Base-by-base conservation (phyloP, 495 filamentous ascomycete species). In the Pyrenula aspistea region DNA sequence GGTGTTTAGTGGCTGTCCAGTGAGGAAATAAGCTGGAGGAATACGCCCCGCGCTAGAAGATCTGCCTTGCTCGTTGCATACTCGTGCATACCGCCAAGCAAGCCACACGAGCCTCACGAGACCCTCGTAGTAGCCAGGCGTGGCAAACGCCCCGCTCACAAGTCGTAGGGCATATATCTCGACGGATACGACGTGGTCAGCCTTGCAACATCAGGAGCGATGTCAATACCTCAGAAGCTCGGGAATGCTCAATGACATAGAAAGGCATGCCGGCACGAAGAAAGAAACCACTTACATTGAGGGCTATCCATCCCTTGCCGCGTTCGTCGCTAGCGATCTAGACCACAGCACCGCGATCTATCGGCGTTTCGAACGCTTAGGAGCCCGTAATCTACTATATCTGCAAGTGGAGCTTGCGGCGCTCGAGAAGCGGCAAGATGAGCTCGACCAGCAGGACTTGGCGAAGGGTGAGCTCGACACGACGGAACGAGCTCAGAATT, bases 351-450 rank as follows among this genome's bases (percentile, higher is more conserved):
- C 60, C 0, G 58, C 62, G 2, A 63, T 66, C 21, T 66, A 61
- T 51, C 57, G 62, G 2, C 54, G 23, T 23, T 65, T 59, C 21
- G 57, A 57, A 11, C 31, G 25, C 11, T 53, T 65, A 19, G 60
- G 60, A 25, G 56, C 64, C 12, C 53, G 63, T 3, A 65, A 56
- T 22, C 50, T 66, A 11, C 55, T 66, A 0, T 66, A 65, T 50
- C 58, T 61, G 22, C 63, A 66, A 53, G 64, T 60, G 51, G 63
- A 64, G 25, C 51, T 66, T n/a, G 47, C 59, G 12, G 58, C 57
- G 22, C n/a, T 61, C 1, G 58, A 66, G 22, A 47, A 4, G 11
- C 25, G 51, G n/a, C 53, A 55, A 0, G 51, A 59, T 3, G 54
- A 53, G 4, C 24, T 59, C 12, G 62, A 63, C 20, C 0, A 12